Conservation (phyloP, 192 early-diverging fungal genomes). For the Umbelopsis sp. region DNA sequence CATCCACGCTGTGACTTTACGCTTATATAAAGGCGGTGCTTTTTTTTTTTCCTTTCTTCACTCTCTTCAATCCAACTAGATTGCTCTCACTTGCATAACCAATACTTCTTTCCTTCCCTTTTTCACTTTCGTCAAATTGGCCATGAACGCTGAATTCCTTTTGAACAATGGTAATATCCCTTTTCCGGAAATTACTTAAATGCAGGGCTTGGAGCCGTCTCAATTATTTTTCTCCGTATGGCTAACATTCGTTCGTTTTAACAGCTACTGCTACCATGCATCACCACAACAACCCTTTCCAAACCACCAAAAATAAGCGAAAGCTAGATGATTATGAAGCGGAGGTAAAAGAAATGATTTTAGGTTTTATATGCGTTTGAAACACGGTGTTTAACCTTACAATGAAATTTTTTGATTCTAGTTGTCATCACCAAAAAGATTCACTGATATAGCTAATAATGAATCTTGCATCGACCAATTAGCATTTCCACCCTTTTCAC, state of each 20-base stretch:
- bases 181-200: conserved; percentile 20
- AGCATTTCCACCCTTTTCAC: background rate
- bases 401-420: conserved; percentile 4
- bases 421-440: conserved; percentile 20
- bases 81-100: too few relatives aligned
- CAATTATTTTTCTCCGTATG: background rate
- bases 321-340: conserved; percentile 20
- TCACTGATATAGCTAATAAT: conserved; percentile 6
- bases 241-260: background rate
- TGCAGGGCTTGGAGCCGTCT: background rate
- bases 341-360: background rate
- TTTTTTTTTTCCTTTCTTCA: background rate
- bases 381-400: background rate
- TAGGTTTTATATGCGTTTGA: background rate
- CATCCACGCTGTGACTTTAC: conserved; percentile 1
- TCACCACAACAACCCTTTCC: background rate
- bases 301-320: conserved; percentile 7
- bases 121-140: background rate
- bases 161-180: conserved; percentile 21
- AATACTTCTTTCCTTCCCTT: background rate
- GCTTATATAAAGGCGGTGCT: background rate
- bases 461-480: background rate
- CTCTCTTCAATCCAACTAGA: background rate
- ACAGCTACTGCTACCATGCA: background rate
- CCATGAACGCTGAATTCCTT: conserved; percentile 16